Conservation (phyloP, 805 yeast species). For the Diddensiella transvaalensis region DNA sequence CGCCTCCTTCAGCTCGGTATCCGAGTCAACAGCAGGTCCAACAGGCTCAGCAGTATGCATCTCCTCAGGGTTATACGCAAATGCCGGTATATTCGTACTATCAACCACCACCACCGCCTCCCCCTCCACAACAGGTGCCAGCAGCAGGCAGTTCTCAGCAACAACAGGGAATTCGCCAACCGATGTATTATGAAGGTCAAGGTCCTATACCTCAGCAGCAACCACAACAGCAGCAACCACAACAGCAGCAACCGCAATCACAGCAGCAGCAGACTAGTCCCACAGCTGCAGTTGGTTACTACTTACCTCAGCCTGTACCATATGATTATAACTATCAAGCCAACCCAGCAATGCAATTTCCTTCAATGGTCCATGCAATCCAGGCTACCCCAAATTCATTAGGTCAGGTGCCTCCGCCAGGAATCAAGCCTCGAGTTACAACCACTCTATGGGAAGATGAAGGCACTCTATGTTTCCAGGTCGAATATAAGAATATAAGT, state of each 20-base stretch:
- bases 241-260: slow-evolving; percentile 7
- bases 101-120: slow-evolving; percentile 4
- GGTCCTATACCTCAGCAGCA: slow-evolving; percentile 2
- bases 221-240: slow-evolving; percentile 1
- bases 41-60: slow-evolving; percentile 7
- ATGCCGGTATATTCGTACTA: not conserved
- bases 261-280: slow-evolving; percentile 6
- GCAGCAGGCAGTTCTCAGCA: not conserved
- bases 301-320: slow-evolving; percentile 4
- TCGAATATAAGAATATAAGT: slow-evolving; percentile 72
- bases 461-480: slow-evolving; percentile 78
- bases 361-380: slow-evolving; percentile 22
- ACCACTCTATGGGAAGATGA: slow-evolving; percentile 91
- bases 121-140: slow-evolving; percentile 4
- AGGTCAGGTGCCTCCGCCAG: slow-evolving; percentile 31
- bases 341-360: slow-evolving; percentile 22
- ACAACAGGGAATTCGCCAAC: slow-evolving; percentile 10
- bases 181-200: slow-evolving; percentile 5
- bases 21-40: slow-evolving; percentile 10
- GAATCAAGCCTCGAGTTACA: slow-evolving; percentile 52
- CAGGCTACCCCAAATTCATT: slow-evolving; percentile 23
- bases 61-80: slow-evolving; percentile 3
- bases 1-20: slow-evolving; percentile 4
- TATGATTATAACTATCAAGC: not conserved
- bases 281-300: not conserved